Percentiles rank a stretch among this genome's conserved stretches.
These are phyloP conservation scores for Circinella umbellata DNA, from an alignment of 371 early-diverging fungal genomes.

Conservation along the genomic window DNA sequence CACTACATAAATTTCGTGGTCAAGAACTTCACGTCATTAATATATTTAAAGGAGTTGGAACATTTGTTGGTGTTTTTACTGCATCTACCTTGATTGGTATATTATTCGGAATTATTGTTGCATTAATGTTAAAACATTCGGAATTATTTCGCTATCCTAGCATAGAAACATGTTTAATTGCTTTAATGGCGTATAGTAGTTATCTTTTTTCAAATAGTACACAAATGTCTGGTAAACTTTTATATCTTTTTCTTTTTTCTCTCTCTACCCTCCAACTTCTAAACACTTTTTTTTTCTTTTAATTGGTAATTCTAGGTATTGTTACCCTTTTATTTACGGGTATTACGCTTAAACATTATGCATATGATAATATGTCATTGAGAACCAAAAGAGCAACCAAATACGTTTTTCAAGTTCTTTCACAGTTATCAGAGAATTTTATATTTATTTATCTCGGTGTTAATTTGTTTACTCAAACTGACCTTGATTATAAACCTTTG, in stretches of 20 bases:
- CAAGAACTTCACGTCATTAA: conserved; percentile 74
- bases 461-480: conserved; percentile 81
- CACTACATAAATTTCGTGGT: conserved; percentile 81
- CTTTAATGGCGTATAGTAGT: conserved; percentile 86
- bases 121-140: conserved; percentile 82
- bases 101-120: conserved; percentile 74
- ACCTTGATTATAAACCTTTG: conserved; percentile 72
- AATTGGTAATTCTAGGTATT: conserved; percentile 59
- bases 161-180: conserved; percentile 84
- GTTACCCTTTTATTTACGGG: conserved; percentile 95
- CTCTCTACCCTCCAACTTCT: no score
- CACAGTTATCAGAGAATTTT: conserved; percentile 92
- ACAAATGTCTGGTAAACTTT: conserved; percentile 72
- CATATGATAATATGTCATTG: conserved; percentile 84
- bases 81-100: conserved; percentile 87
- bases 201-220: conserved; percentile 90
- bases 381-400: conserved; percentile 80
- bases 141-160: conserved; percentile 77
- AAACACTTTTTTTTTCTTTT: no score
- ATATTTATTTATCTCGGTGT: conserved; percentile 95
- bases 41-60: conserved; percentile 72
- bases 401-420: conserved; percentile 87
- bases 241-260: no score
- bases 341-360: conserved; percentile 91
- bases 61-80: conserved; percentile 81